Evolutionary conservation across 805 yeast species (phyloP).

Genomic region (Starmerella stellata): DNA sequence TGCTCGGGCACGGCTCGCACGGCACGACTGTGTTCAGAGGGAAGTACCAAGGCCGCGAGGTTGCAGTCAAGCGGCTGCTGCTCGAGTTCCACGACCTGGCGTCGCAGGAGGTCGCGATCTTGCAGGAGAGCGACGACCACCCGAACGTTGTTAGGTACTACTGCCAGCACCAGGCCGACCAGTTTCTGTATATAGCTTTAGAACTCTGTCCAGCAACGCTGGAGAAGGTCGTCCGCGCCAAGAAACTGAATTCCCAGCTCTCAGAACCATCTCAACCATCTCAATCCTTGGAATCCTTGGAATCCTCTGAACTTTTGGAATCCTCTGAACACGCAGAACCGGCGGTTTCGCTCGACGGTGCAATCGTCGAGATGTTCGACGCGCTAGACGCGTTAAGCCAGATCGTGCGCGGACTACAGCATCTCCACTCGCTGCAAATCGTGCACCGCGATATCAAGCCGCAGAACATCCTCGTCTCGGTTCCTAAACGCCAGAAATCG

Average conservation of each 20-base stretch:
- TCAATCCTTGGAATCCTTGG: constrained; percentile 11
- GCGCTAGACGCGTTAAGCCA: constrained; percentile 38
- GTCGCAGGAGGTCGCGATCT: constrained; percentile 66
- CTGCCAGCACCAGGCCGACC: constrained; percentile 79
- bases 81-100: constrained; percentile 88
- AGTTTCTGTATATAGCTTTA: constrained; percentile 77
- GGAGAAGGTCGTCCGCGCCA: constrained; percentile 52
- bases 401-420: constrained; percentile 66
- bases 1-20: constrained; percentile 90
- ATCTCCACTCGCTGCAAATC: constrained; percentile 73
- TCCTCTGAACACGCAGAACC: not conserved
- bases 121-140: constrained; percentile 92
- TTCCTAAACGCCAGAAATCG: constrained; percentile 24
- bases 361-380: constrained; percentile 2
- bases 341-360: not conserved
- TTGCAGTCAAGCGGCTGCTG: constrained; percentile 87
- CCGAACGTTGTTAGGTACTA: constrained; percentile 86
- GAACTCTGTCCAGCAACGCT: constrained; percentile 80
- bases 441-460: constrained; percentile 93
- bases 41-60: constrained; percentile 76
- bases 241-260: constrained; percentile 16
- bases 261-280: not conserved
- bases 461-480: constrained; percentile 74
- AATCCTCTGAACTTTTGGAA: constrained; percentile 14
- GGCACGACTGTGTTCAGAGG: constrained; percentile 93